These are phyloP conservation scores for Phytopythium helicoides DNA, from an alignment of 352 stramenopile species.

Conservation along the genomic window DNA sequence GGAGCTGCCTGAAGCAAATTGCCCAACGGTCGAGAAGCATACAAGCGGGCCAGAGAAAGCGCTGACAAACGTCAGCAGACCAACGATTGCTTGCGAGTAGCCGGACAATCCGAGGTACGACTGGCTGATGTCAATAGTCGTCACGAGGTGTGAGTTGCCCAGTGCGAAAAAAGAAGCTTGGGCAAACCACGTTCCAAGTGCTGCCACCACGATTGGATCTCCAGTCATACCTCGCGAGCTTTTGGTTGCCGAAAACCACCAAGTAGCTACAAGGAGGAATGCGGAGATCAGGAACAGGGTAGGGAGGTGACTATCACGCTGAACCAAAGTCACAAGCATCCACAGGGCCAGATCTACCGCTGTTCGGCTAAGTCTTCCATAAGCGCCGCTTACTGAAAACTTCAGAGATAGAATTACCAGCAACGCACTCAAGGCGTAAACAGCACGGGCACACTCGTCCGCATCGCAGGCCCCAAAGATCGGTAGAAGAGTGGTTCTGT, in stretches of 20 bases:
- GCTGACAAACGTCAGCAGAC: constrained; percentile 67
- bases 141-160: constrained; percentile 88
- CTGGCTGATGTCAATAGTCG: constrained; percentile 88
- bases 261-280: constrained; percentile 31
- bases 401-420: constrained; percentile 10
- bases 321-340: constrained; percentile 56
- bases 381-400: constrained; percentile 2
- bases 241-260: constrained; percentile 13
- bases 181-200: constrained; percentile 44
- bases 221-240: not conserved
- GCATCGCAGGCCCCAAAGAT: constrained; percentile 7
- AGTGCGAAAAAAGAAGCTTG: constrained; percentile 82
- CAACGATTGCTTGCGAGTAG: constrained; percentile 85
- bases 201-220: constrained; percentile 11
- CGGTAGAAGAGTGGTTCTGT: not conserved
- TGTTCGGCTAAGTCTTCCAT: constrained; percentile 8
- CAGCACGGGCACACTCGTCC: constrained; percentile 41
- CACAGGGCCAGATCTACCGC: constrained; percentile 53
- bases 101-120: constrained; percentile 75
- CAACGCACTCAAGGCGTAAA: constrained; percentile 32
- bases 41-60: constrained; percentile 76
- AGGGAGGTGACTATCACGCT: constrained; percentile 58
- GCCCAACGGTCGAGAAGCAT: constrained; percentile 40
- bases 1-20: constrained; percentile 29
- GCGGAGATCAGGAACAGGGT: constrained; percentile 55